A percentile compares a stretch with the other conserved stretches of the same genome.
Conservation (phyloP, 2,329 filamentous ascomycete genomes). For the Cladophialophora carrionii region DNA sequence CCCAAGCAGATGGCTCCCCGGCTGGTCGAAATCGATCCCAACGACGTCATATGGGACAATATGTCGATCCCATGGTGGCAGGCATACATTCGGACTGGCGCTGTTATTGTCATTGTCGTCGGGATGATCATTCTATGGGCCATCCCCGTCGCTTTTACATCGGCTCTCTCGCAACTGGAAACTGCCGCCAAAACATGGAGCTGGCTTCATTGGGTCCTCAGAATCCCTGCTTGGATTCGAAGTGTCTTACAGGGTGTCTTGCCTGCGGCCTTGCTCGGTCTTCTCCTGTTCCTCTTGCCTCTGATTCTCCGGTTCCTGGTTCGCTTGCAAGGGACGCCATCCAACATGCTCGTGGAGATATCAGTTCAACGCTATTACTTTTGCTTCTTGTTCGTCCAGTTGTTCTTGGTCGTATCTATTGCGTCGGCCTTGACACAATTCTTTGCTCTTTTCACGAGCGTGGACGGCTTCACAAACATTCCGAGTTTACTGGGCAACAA, state of each 20-base stretch:
- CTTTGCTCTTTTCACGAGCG: slow-evolving; percentile 64
- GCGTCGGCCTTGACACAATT: slow-evolving; percentile 72
- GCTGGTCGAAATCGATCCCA: slow-evolving; percentile 88
- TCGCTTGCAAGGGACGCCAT: slow-evolving; percentile 76
- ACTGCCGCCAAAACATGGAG: slow-evolving; percentile 65
- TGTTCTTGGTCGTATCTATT: slow-evolving; percentile 91
- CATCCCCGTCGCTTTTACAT: slow-evolving; percentile 86
- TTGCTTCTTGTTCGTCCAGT: slow-evolving; percentile 87
- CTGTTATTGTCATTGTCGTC: slow-evolving; percentile 67
- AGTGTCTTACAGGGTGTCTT: slow-evolving; percentile 82
- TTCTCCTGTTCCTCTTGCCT: slow-evolving; percentile 80
- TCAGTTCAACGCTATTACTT: slow-evolving; percentile 95
- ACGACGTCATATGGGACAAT: slow-evolving; percentile 94
- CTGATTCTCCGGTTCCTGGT: slow-evolving; percentile 75
- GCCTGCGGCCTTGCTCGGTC: slow-evolving; percentile 73
- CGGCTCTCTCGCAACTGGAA: slow-evolving; percentile 76
- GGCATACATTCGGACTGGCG: slow-evolving; percentile 70
- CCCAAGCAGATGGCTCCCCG: slow-evolving; percentile 93
- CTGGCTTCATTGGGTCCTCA: slow-evolving; percentile 72
- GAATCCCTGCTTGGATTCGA: slow-evolving; percentile 63
- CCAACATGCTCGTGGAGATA: slow-evolving; percentile 74
- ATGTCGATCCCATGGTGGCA: slow-evolving; percentile 97
- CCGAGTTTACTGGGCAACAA: slow-evolving; percentile 74
- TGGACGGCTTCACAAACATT: slow-evolving; percentile 70
- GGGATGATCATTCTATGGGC: slow-evolving; percentile 88